Base-by-base conservation (phyloP, 2,329 filamentous ascomycete genomes). In the Sarocladium strictum region DNA sequence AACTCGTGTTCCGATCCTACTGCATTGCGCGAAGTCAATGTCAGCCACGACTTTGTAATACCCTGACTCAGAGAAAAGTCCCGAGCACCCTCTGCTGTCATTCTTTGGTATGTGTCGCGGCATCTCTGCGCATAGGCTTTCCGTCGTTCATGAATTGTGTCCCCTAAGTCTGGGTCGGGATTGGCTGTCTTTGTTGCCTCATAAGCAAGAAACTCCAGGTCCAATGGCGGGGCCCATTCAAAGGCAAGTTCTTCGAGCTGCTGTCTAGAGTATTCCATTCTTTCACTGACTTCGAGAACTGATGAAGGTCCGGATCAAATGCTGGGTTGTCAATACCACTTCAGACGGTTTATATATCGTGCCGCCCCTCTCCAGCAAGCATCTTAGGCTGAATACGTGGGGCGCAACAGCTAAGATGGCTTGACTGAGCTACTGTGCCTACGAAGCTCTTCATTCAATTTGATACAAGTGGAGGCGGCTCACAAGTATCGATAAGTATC, bases 111-210 rank as follows among this genome's bases (percentile, higher is more conserved):
- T 21, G 68, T 63, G 4, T 63, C 63, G 41, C 70, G 70, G 56
- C 75, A 75, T 35, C 71, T 66, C 27, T 65, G 59, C 2, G 69
- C 72, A 60, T 77, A 78, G 37, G 64, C 45, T 10, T 65, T 62
- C 57, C 76, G 74, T 40, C 69, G 67, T 29, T 67, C 65, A 3
- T n/a, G 11, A 14, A 50, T 11, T 9, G 10, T 24, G 10, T 29
- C 27, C 14, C 9, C n/a, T 14, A 50, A 11, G 11, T 17, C 24
- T 11, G 26, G 45, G 24, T 29, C 24, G 23, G 14, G n/a, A n/a
- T 32, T 21, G 7, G 6, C 5, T 4, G 24, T 14, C 24, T 50
- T 11, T 12, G 65, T 59, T 26, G 66, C 56, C 58, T 76, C 72
- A 58, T 70, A 66, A 23, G 63, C 62, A 9, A 73, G 55, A 73